These are phyloP conservation scores for Leptosphaerulina australis DNA, from an alignment of 2,329 filamentous ascomycete species.

Conservation along the genomic window DNA sequence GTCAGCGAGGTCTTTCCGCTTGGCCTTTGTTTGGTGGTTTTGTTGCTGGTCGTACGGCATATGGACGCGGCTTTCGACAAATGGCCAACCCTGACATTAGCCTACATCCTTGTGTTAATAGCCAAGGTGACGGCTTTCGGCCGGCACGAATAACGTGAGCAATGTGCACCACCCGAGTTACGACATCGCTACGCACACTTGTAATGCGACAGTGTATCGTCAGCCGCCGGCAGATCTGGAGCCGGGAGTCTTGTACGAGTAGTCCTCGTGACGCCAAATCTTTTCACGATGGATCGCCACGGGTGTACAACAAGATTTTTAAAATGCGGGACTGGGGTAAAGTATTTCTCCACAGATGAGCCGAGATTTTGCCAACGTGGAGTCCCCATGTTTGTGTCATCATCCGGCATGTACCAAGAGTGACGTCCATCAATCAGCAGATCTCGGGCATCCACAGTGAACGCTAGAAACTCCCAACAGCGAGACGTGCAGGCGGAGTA, in stretches of 20 bases:
- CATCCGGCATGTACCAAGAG: slow-evolving; percentile 12
- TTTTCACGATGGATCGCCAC: slow-evolving; percentile 1
- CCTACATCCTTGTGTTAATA: neutral
- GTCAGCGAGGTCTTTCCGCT: neutral
- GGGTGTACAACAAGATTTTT: slow-evolving; percentile 16
- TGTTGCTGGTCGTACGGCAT: neutral
- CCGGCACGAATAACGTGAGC: neutral
- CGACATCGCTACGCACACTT: neutral
- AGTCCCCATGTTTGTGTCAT: slow-evolving; percentile 11
- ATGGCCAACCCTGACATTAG: neutral
- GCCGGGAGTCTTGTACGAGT: slow-evolving; percentile 1
- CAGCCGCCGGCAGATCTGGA: slow-evolving; percentile 4
- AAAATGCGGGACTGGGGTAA: slow-evolving; percentile 6
- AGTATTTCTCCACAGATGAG: slow-evolving; percentile 16
- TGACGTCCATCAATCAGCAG: slow-evolving; percentile 19
- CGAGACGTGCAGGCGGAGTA: slow-evolving; percentile 18
- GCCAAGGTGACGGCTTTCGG: neutral
- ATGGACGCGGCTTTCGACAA: neutral
- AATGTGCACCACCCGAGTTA: slow-evolving; percentile 3
- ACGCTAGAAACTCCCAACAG: slow-evolving; percentile 15
- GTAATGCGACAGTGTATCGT: slow-evolving; percentile 1
- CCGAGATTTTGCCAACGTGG: slow-evolving; percentile 30
- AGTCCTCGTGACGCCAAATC: slow-evolving; percentile 10
- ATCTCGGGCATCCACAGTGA: slow-evolving; percentile 5
- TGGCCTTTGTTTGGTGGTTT: neutral